phyloP scores from a whole-genome alignment of 2,329 filamentous ascomycete species.

The Epichloe gansuensis region DNA sequence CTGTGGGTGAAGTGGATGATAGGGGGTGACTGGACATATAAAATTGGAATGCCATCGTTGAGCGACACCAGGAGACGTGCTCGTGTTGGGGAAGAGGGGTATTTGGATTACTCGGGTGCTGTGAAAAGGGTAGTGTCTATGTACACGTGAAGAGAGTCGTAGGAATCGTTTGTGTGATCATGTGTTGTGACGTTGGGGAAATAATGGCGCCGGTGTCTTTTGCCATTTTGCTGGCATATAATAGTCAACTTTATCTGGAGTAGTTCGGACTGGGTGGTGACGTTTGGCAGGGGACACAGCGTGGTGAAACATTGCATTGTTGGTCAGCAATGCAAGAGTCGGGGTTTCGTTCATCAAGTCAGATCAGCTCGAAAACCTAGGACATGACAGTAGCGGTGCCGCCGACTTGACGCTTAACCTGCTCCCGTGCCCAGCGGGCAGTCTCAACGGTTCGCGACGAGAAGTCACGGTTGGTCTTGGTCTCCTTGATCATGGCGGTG shows the following conservation, averaged over 20 bases:
- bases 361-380: constrained; percentile 24
- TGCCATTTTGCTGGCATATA: background rate
- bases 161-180: constrained; percentile 22
- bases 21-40: background rate
- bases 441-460: constrained; percentile 77
- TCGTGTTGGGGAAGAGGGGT: constrained; percentile 14
- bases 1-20: constrained; percentile 2
- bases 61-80: background rate
- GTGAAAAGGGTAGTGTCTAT: constrained; percentile 20
- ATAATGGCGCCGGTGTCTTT: constrained; percentile 4
- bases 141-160: constrained; percentile 25
- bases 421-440: constrained; percentile 91
- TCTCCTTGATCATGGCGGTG: constrained; percentile 80
- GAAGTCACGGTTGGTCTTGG: constrained; percentile 79
- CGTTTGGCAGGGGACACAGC: background rate
- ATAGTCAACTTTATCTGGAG: background rate
- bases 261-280: background rate
- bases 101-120: constrained; percentile 27
- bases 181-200: constrained; percentile 9
- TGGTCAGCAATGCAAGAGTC: constrained; percentile 1
- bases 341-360: background rate
- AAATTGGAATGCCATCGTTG: background rate
- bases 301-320: background rate
- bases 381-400: constrained; percentile 39
- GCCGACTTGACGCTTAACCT: constrained; percentile 81